These are phyloP conservation scores for Chrysopogon serrulatus DNA, from an alignment of 176 grass and related monocot genomes.

Conservation along the genomic window DNA sequence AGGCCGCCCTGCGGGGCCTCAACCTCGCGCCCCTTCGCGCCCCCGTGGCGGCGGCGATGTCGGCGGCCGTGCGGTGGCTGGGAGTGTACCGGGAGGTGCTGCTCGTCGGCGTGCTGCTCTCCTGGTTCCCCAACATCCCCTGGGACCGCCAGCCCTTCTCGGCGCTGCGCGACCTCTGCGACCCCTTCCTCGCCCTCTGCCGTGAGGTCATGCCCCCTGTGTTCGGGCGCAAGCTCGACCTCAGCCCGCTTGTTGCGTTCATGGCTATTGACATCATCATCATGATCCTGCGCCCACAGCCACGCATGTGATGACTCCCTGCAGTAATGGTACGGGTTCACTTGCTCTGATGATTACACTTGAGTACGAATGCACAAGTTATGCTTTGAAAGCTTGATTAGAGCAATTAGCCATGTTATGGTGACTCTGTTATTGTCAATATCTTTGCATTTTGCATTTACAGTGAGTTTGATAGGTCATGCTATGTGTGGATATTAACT, in stretches of 20 bases:
- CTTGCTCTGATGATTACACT: background rate
- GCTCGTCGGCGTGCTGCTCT: constrained; percentile 80
- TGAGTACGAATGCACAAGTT: background rate
- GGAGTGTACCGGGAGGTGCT: constrained; percentile 89
- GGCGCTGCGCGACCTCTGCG: constrained; percentile 77
- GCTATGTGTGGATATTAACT: background rate
- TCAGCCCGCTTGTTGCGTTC: constrained; percentile 90
- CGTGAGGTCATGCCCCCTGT: constrained; percentile 88
- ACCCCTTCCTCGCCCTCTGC: constrained; percentile 88
- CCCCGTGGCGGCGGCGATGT: constrained; percentile 68
- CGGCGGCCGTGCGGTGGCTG: constrained; percentile 80
- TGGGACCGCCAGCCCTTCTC: constrained; percentile 97
- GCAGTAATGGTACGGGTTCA: background rate
- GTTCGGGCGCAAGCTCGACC: constrained; percentile 79
- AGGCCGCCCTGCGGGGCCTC: constrained; percentile 40
- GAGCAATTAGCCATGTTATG: background rate
- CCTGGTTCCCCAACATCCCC: constrained; percentile 96
- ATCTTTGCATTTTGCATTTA: background rate
- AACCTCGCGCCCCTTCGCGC: constrained; percentile 62
- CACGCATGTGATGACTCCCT: constrained; percentile 52
- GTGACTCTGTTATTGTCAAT: background rate
- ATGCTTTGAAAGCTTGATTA: background rate
- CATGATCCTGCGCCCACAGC: constrained; percentile 79
- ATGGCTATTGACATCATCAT: constrained; percentile 78
- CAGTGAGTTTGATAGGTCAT: background rate